Evolutionary conservation across 768 basidiomycete species (phyloP), one percentile per base, ranked within the genome.

Genomic region (Serendipita sp.): DNA sequence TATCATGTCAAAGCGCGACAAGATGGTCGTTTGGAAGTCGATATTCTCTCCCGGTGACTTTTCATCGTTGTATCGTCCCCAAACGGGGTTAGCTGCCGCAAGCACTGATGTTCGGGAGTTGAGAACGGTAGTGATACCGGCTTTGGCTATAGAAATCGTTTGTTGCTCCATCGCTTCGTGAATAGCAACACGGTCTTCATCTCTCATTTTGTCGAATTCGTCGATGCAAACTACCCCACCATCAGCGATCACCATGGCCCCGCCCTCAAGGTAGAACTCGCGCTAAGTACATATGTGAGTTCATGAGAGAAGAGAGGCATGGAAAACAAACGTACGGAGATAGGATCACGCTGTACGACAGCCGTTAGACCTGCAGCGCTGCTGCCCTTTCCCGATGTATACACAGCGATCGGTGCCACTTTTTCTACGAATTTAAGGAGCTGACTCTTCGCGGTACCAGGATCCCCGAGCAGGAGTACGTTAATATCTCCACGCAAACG

Each of bases 131-230:
- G 96, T 97, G 62, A 99, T 99, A 65, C 95, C 96, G 3, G 96
- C 96, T 72, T 99, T 98, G 17, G 95, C 95, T 66, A 99, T 97
- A 1, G 96, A 98, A 67, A 99, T 98, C 0, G 96, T 99, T 70
- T 98, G 95, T 70, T 99, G 96, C 70, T 99, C 96, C 96, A 99
- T 99, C 14, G 95, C 96, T 75, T 98, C 96, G 73, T 98, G 96
- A 64, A 98, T 98, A 0, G 96, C 96, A 3, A 98, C 96, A 62
- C 96, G 84, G 72, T 99, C 96, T 73, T 98, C 95, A 67, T 99
- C 96, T 42, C 95, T 80, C 96, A 99, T 99, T 77, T 99, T 99
- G 75, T 99, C 96, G 68, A 99, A 99, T 72, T 99, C 96, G 68
- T 99, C 96, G 70, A 99, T 99, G 70, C 96, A 98, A 42, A 98